Evolutionary conservation across 805 yeast genomes (phyloP).

Genomic region (Candida takata): DNA sequence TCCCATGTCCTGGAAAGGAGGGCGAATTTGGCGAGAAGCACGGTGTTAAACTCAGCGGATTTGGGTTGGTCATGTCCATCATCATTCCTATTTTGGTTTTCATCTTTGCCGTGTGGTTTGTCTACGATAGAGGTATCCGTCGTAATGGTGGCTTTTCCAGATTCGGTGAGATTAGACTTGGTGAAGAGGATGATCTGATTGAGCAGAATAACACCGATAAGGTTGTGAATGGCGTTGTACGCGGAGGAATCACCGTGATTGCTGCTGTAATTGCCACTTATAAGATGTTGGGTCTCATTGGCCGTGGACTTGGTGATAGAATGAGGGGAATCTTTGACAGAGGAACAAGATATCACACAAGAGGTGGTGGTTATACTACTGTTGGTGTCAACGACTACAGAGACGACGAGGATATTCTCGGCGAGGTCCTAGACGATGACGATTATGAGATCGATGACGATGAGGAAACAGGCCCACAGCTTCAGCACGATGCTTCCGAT

Average conservation of each 20-base stretch:
- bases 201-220: constrained; percentile 45
- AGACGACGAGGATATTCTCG: constrained; percentile 20
- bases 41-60: constrained; percentile 44
- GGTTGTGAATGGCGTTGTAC: constrained; percentile 42
- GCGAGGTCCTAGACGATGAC: constrained; percentile 20
- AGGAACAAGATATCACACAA: constrained; percentile 15
- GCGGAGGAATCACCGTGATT: constrained; percentile 29
- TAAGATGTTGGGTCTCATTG: constrained; percentile 24
- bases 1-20: constrained; percentile 87
- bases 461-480: constrained; percentile 2
- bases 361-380: constrained; percentile 19
- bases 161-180: constrained; percentile 86
- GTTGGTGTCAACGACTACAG: constrained; percentile 17
- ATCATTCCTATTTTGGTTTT: constrained; percentile 43
- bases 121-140: constrained; percentile 71
- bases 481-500: constrained; percentile 6
- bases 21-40: constrained; percentile 48
- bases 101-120: constrained; percentile 39
- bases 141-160: constrained; percentile 55
- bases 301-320: constrained; percentile 11
- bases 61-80: constrained; percentile 45
- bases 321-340: constrained; percentile 15
- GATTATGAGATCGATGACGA: constrained; percentile 21
- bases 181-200: constrained; percentile 70
- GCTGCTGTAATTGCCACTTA: constrained; percentile 25